Percentiles rank a stretch among this genome's conserved stretches.
phyloP scores from a whole-genome alignment of 2,329 filamentous ascomycete species.

The Microsporum audouinii region DNA sequence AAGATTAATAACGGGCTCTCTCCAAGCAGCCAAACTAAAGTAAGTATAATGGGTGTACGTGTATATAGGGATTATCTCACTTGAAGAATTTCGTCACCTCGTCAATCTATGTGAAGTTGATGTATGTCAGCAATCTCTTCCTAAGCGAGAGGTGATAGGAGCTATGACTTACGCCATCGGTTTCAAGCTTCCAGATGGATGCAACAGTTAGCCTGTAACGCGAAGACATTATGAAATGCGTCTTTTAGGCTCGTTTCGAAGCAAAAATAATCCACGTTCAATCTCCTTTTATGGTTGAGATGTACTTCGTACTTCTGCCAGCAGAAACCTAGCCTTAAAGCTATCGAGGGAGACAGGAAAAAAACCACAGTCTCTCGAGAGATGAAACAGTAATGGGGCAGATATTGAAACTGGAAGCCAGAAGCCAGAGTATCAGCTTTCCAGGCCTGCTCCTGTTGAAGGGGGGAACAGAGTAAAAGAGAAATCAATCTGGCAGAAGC shows the following conservation, averaged over 20 bases:
- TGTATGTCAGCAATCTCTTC: neutral
- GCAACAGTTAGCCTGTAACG: constrained; percentile 20
- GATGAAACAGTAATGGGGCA: neutral
- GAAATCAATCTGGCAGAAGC: neutral
- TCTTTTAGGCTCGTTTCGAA: neutral
- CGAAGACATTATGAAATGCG: constrained; percentile 9
- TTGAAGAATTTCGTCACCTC: neutral
- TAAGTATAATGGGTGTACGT: neutral
- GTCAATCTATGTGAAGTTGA: neutral
- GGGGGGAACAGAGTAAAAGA: neutral
- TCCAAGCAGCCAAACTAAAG: neutral
- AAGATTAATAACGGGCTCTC: constrained; percentile 6
- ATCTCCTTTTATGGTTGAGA: neutral
- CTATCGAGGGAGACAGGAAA: neutral
- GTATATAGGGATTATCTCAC: neutral
- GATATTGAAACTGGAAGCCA: neutral
- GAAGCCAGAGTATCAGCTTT: neutral
- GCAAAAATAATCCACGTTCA: neutral
- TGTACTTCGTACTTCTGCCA: too few relatives aligned
- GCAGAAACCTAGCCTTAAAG: neutral
- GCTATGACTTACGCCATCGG: constrained; percentile 19
- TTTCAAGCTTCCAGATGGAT: constrained; percentile 26
- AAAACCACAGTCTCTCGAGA: neutral
- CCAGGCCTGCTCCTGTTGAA: neutral
- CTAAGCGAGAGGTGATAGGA: neutral